These are phyloP conservation scores for Paramecium octaurelia DNA, from an alignment of 73 alveolate genomes.

Conservation along the genomic window DNA sequence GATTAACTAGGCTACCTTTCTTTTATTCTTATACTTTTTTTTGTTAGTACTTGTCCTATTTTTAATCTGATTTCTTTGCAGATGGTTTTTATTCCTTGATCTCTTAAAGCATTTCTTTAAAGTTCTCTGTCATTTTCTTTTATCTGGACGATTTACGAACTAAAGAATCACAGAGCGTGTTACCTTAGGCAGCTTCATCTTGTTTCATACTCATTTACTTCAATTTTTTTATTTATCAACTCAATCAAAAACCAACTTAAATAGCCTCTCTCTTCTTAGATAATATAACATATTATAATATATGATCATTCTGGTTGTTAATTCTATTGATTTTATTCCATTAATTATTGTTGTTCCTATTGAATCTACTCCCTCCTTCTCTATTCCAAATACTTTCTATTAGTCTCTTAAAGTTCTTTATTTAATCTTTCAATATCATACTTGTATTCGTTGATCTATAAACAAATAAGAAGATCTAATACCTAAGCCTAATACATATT, in stretches of 20 bases:
- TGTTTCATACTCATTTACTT: not conserved
- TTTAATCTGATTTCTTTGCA: not conserved
- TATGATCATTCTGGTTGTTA: constrained; percentile 27
- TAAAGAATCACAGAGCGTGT: not conserved
- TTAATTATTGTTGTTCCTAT: constrained; percentile 38
- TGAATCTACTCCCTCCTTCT: constrained; percentile 77
- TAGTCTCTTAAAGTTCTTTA: constrained; percentile 90
- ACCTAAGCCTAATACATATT: constrained; percentile 95
- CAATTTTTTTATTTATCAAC: not conserved
- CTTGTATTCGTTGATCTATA: constrained; percentile 84
- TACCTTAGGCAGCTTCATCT: not conserved
- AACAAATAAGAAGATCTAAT: not conserved
- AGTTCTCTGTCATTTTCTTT: constrained; percentile 24
- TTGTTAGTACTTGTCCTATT: not conserved
- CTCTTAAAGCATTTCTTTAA: not conserved
- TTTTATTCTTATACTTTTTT: not conserved
- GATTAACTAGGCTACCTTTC: not conserved
- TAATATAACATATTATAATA: not conserved
- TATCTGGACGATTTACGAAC: constrained; percentile 30
- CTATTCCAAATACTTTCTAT: constrained; percentile 87
- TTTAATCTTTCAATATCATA: constrained; percentile 92
- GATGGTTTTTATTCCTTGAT: not conserved
- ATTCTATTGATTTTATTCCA: not conserved
- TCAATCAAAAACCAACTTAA: not conserved
- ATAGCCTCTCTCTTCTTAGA: not conserved